Base-by-base conservation (phyloP, 345 rosid species). In the Populus tremula region DNA sequence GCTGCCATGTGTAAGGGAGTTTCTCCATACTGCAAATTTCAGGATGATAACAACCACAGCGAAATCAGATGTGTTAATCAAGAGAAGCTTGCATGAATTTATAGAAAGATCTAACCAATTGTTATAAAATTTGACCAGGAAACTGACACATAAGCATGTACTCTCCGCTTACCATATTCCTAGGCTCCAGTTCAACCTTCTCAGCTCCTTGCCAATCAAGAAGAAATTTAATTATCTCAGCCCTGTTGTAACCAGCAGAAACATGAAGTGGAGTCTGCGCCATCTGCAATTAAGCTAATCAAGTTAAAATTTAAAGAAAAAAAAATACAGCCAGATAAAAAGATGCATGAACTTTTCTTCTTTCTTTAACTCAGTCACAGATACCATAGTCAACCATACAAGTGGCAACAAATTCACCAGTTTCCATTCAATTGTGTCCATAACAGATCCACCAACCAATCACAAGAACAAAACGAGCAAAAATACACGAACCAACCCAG, bases 1-100 rank as follows among this genome's bases (percentile, higher is more conserved):
- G 97, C 97, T 35, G 98, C 98, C 98, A 96, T 96, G 83, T 96
- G 99, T 89, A 96, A 87, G 11, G 99, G 98, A 82, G 98, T 96
- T 84, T 96, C 99, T 75, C 99, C 99, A 80, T 92, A 94, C 99
- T 96, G 84, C 82, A 86, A 77, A 29, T 35, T 29, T 71, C 69
- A 73, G 67, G 50, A 76, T n/a, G 70, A 70, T 36, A 23, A n/a
- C 49, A 64, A 53, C 53, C 76, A 78, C 29, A 64, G 80, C 69
- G 45, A 75, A 47, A 70, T 65, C 54, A 78, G 64, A 43, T 50
- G 17, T 50, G 47, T 23, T 47, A 43, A 53, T 67, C 54, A 62
- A 77, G 18, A 81, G 72, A 53, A 70, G 18, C 59, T 73, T 59
- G 11, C 11, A 64, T 9, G 39, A 41, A 33, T 71, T 49, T 25